Evolutionary conservation across 306 rosid species (phyloP).

Genomic region (Citrullus amarus): DNA sequence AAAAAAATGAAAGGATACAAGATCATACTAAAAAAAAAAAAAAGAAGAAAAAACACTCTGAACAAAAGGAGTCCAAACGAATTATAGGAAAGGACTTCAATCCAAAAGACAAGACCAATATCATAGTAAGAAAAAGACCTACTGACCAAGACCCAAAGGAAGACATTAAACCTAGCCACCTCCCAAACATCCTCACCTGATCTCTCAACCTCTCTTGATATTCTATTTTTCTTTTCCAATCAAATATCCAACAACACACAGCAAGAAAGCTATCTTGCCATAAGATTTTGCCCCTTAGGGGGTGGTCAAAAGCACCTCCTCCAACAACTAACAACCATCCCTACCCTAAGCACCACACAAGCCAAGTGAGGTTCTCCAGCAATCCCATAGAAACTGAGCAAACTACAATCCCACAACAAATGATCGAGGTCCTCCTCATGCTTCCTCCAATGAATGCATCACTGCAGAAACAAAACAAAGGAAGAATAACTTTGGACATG

Average conservation of each 20-base stretch:
- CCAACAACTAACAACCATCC: not conserved
- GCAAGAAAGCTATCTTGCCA: too few species aligned
- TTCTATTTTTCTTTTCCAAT: not conserved
- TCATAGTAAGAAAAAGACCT: not conserved
- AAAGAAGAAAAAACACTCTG: too few species aligned
- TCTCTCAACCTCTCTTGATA: not conserved
- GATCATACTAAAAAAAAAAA: not conserved
- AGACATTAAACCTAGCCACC: not conserved
- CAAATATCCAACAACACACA: not conserved
- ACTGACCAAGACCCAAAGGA: not conserved
- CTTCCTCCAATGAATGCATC: not conserved
- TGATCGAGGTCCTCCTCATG: not conserved
- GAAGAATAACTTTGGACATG: not conserved
- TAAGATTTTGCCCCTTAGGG: not conserved
- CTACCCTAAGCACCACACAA: not conserved
- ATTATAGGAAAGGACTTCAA: not conserved
- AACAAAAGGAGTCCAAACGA: not conserved
- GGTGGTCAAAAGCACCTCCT: not conserved
- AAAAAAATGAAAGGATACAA: too few species aligned
- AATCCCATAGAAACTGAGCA: not conserved
- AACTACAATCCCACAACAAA: not conserved
- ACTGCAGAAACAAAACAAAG: not conserved
- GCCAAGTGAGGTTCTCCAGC: not conserved
- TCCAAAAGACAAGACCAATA: not conserved
- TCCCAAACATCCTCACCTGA: not conserved